Conservation (phyloP, 768 basidiomycete genomes). For the Hebeloma cylindrosporum region DNA sequence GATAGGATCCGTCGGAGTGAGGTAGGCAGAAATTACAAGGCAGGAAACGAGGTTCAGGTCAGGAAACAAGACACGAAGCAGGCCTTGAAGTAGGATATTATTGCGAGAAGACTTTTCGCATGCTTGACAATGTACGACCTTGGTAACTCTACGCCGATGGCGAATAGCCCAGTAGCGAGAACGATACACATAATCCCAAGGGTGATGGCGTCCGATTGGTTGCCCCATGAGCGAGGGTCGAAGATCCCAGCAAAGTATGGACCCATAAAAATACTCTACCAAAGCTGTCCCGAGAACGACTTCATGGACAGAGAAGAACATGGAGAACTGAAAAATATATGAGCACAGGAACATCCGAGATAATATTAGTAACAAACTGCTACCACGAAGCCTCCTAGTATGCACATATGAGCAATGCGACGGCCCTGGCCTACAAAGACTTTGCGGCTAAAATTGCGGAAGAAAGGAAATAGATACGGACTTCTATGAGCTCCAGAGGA, state of each 20-base stretch:
- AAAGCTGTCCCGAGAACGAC: constrained; percentile 86
- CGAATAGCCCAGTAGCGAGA: constrained; percentile 89
- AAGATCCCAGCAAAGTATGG: constrained; percentile 73
- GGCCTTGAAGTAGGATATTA: constrained; percentile 58
- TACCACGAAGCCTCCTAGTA: constrained; percentile 56
- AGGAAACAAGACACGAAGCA: constrained; percentile 75
- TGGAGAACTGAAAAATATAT: constrained; percentile 62
- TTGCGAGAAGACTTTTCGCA: constrained; percentile 62
- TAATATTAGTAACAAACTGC: constrained; percentile 26
- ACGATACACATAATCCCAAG: constrained; percentile 83
- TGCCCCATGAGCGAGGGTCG: constrained; percentile 75
- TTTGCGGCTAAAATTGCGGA: constrained; percentile 18
- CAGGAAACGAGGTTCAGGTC: constrained; percentile 68
- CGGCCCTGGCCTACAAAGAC: constrained; percentile 44
- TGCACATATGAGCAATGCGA: constrained; percentile 59
- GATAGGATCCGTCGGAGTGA: constrained; percentile 95
- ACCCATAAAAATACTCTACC: constrained; percentile 62
- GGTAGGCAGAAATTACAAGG: constrained; percentile 83
- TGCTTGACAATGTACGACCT: constrained; percentile 80
- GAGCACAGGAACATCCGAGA: neutral
- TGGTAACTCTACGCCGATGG: constrained; percentile 93
- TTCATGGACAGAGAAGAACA: constrained; percentile 91
- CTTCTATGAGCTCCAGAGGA: constrained; percentile 31
- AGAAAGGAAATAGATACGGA: constrained; percentile 22
- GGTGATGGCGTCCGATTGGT: constrained; percentile 59